Conservation (phyloP, 2,329 filamentous ascomycete genomes). For the Ascochyta clinopodiicola region DNA sequence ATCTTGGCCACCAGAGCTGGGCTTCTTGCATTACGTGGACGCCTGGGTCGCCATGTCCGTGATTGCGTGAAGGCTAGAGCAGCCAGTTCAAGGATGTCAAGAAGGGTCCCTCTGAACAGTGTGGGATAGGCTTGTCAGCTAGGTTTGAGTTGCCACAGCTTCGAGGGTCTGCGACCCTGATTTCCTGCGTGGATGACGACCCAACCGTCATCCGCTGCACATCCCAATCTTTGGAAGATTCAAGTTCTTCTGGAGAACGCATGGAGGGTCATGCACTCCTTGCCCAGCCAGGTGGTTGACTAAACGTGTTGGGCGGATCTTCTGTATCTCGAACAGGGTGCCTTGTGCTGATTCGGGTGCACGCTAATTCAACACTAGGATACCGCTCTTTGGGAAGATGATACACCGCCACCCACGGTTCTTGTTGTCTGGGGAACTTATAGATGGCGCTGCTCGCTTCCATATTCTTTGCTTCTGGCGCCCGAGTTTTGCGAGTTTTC, state of each 20-base stretch:
- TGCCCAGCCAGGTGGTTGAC: slow-evolving; percentile 5
- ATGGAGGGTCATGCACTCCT: slow-evolving; percentile 5
- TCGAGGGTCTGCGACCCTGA: slow-evolving; percentile 16
- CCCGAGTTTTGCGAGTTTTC: neutral
- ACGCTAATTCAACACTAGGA: slow-evolving; percentile 14
- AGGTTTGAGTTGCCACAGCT: neutral
- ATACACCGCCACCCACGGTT: slow-evolving; percentile 14
- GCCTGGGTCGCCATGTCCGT: slow-evolving; percentile 5
- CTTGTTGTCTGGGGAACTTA: slow-evolving; percentile 16
- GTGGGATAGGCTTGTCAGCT: slow-evolving; percentile 11
- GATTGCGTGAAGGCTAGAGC: neutral
- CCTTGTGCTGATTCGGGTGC: slow-evolving; percentile 8
- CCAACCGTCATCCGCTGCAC: slow-evolving; percentile 3
- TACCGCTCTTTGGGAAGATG: slow-evolving; percentile 16
- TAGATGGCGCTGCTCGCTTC: neutral
- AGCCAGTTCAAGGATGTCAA: neutral
- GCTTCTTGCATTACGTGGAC: slow-evolving; percentile 2
- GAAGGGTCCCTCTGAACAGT: too few relatives aligned
- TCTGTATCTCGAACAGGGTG: slow-evolving; percentile 1
- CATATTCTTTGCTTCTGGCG: slow-evolving; percentile 1
- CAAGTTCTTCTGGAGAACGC: neutral
- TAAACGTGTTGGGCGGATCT: slow-evolving; percentile 14
- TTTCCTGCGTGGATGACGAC: neutral
- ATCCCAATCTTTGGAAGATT: slow-evolving; percentile 13
- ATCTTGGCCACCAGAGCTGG: neutral